Evolutionary conservation across 371 early-diverging fungal genomes (phyloP), one percentile per base, ranked within the genome.

Genomic region (Rhizopus microsporus): DNA sequence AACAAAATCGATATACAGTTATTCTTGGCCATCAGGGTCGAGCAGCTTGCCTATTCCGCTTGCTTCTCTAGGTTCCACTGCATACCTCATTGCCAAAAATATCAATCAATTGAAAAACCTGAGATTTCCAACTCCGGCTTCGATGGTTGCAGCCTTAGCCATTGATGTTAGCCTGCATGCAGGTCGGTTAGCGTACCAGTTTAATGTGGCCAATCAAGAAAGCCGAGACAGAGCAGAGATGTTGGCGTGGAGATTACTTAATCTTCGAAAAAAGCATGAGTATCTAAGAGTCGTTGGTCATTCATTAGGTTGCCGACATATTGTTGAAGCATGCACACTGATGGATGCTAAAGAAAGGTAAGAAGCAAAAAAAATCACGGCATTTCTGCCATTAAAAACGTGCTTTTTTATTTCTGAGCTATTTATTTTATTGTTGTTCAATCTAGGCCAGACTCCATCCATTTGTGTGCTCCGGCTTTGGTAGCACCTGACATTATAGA

Each of bases 21-120:
- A 75, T 48, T 78, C 78, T n/a, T 78, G 78, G 78, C 75, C 78
- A 6, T 78, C 78, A 5, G 78, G 78, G 4, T 69, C 63, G 34
- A 51, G 67, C 8, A 67, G 71, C 51, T 60, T 78, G 13, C 78
- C 78, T 0, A 39, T 78, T 31, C 78, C 78, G 3, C 42, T 78
- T 1, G 78, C 78, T 13, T 75, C 69, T 3, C 30, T 77, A 7
- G 71, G 71, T n/a, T 74, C 78, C 0, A 66, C 69, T 0, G 72
- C 72, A 2, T 78, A 67, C 50, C 45, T 78, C 1, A 31, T 78
- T 3, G 61, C 65, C 3, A 65, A 61, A 2, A 75, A 65, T 37
- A 33, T 71, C 12, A 66, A 63, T 17, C 68, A 68, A 29, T 51
- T 78, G 0, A 64, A 68, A 7, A 71, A 69, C 12, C 54, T 75